Evolutionary conservation across 176 grass and related monocot genomes (phyloP), one percentile per base, ranked within the genome.

Genomic region (Phragmites australis): DNA sequence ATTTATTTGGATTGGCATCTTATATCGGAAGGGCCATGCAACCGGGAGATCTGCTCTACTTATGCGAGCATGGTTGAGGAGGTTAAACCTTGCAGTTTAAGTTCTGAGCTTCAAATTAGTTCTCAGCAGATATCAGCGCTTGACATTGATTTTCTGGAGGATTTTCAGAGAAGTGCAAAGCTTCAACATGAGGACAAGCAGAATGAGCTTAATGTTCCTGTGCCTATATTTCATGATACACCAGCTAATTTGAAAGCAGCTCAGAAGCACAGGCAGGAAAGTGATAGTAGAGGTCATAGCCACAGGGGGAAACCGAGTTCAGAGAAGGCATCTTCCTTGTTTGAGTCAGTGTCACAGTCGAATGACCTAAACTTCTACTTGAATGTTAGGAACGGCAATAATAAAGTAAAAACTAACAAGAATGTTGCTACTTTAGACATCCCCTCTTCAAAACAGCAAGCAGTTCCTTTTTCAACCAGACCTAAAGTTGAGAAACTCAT

Each of bases 1-100:
- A 98, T 98, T 81, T 98, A 91, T 86, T 89, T 98, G 76, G 96
- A 98, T 83, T 94, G 96, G 92, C 96, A 98, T 89, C 84, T 89
- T 77, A 70, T 89, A 73, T 79, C 87, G 76, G 86, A 93, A 84
- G 90, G 81, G 45, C 56, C 78, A 49, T 98, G 92, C 85, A 90
- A 88, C 64, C 57, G 49, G 84, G 89, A 89, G 51, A 85, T 89
- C 84, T 98, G 90, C 70, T 89, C 78, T 87, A 77, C 66, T 53
- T 89, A 78, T 82, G 83, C 65, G 46, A 79, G 69, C 75, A 87
- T 87, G 81, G 68, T 94, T 39, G 83, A 93, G 72, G 88, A 93
- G 75, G 83, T 91, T 29, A 83, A 85, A 75, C 40, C 37, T 78
- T 90, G 57, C 49, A 49, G 60, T 58, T 65, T 90, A 86, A 87